Evolutionary conservation across 805 yeast species (phyloP).

Genomic region (Wickerhamiella lipophila): DNA sequence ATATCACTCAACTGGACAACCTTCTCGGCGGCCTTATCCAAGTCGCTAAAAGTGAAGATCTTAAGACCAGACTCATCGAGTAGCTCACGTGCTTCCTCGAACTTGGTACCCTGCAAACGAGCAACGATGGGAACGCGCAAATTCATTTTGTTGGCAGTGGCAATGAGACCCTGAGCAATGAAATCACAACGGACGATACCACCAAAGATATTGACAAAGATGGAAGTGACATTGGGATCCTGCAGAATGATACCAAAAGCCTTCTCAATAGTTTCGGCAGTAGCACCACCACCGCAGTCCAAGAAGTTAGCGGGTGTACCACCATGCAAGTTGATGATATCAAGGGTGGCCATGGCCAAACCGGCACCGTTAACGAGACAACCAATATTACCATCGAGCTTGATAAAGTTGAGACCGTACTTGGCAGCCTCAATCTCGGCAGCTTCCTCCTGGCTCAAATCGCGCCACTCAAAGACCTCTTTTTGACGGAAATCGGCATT

Average conservation of each 20-base stretch:
- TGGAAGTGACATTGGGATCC: conserved; percentile 81
- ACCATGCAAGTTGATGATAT: conserved; percentile 93
- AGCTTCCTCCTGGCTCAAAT: conserved; percentile 92
- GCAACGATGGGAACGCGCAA: conserved; percentile 91
- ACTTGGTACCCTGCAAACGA: conserved; percentile 97
- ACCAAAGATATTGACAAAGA: conserved; percentile 96
- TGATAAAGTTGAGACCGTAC: conserved; percentile 87
- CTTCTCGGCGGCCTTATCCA: conserved; percentile 95
- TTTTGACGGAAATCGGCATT: conserved; percentile 90
- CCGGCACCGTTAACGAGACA: conserved; percentile 99
- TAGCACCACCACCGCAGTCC: conserved; percentile 99
- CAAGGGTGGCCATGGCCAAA: conserved; percentile 99
- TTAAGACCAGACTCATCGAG: conserved; percentile 81
- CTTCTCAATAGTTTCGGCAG: conserved; percentile 93
- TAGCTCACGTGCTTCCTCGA: conserved; percentile 75
- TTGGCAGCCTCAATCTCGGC: conserved; percentile 89
- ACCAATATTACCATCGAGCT: conserved; percentile 96
- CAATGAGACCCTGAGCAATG: conserved; percentile 94
- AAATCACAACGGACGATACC: conserved; percentile 99
- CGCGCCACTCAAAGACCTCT: conserved; percentile 95
- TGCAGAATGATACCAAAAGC: conserved; percentile 89
- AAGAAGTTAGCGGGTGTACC: conserved; percentile 98
- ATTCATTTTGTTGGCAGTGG: conserved; percentile 84
- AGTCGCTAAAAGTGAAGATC: conserved; percentile 80
- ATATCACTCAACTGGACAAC: conserved; percentile 62